Evolutionary conservation across 106 monocot species (phyloP), one percentile per base, ranked within the genome.

Genomic region (Acorus calamus): DNA sequence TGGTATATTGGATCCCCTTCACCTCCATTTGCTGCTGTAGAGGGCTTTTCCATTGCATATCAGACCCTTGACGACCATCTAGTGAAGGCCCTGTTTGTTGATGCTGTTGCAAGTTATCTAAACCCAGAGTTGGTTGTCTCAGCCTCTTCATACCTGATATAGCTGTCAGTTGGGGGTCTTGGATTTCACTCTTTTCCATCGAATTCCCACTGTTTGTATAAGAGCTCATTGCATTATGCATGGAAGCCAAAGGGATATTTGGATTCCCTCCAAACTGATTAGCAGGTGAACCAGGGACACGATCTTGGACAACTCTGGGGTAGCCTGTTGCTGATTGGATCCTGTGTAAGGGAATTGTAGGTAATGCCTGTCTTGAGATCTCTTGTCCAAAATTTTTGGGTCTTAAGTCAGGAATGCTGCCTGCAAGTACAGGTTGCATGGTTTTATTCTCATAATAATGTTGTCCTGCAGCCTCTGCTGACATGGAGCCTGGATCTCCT

Each of bases 41-140:
- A 68, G 72, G 79, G 67, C 78, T 87, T 59, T 83, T 82, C 83
- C 86, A 84, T n/a, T 77, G 77, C 66, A 82, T 69, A 69, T 87
- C 87, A 55, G 64, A 50, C 57, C 83, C 81, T 52, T 46, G 72
- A n/a, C 69, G 60, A 7, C 77, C 73, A 59, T 73, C 80, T 8
- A 73, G 49, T 42, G 71, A 79, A 72, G 78, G 59, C 28, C 69
- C 69, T 47, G 61, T 2, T 54, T 74, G 83, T 46, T 79, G 80
- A 43, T 80, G 83, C 57, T 28, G 28, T 28, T 78, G 81, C 14
- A 77, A 66, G 10, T 66, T 73, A 75, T 88, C 88, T 8, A 84
- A 44, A 42, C 80, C 74, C 10, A 80, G 50, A 43, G 64, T 55
- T 28, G 55, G 61, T 14, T 79, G 84, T 60, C 74, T 90, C 63